Base-by-base conservation (phyloP, 1,284 basidiomycete genomes). In the Athelia psychrophila region DNA sequence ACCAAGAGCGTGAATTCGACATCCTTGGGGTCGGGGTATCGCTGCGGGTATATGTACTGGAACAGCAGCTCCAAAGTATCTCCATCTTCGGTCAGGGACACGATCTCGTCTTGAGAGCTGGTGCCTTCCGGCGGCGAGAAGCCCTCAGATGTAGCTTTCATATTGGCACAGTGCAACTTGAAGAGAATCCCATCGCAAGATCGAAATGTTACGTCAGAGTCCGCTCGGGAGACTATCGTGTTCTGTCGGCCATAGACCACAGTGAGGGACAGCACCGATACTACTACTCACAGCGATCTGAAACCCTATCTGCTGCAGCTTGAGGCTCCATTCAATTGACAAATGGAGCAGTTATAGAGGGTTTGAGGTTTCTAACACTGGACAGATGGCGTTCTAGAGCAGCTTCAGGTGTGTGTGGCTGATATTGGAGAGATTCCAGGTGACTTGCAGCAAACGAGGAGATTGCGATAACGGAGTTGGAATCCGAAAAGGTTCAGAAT, bases 11-110 rank as follows among this genome's bases (percentile, higher is more conserved):
- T 22, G 38, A 67, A 66, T 2, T 56, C 56, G 2, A 60, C 44
- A 4, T 55, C 53, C 22, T 67, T 62, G 12, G 66, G 44, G 23
- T 61, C 60, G 1, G 67, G 68, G n/a, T 66, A 64, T 8, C 59
- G 57, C 32, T 57, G 55, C 3, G 62, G 61, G 35, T 60, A 60
- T 8, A 68, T 56, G 47, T 64, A 68, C 27, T 56, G 60, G 36
- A 68, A 68, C 2, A 70, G 56, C 0, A 68, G 44, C 2, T 60
- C 55, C 1, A 70, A 55, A 0, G 63, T 59, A 2, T 35, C 38
- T 1, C 62, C 52, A 4, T 53, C 22, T 49, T 69, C 64, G 5
- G 60, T 56, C 4, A 70, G 59, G 15, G 53, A 52, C 2, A 63
- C 56, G 18, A 42, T 42, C 38, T 42, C 38, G 27, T 13, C 13